A percentile compares a stretch with the other conserved stretches of the same genome.
Evolutionary conservation across 257 asterid species (phyloP).

Genomic region (Eucommia ulmoides): DNA sequence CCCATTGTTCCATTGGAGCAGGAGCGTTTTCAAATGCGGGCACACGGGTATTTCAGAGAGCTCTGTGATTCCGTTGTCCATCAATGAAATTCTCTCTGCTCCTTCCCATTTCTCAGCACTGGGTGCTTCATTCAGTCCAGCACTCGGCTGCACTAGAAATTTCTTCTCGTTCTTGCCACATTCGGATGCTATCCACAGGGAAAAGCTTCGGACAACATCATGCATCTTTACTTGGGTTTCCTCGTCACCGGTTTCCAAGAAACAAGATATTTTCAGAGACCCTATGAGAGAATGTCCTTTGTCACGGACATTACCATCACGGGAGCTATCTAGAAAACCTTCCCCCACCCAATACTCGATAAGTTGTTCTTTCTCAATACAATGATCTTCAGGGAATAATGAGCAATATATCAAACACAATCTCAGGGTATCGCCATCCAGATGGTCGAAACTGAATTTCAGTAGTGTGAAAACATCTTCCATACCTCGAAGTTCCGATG

Average conservation of each 20-base stretch:
- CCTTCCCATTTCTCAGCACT: conserved; percentile 18
- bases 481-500: conserved; percentile 41
- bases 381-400: conserved; percentile 32
- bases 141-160: conserved; percentile 29
- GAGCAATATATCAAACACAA: conserved; percentile 28
- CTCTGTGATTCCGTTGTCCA: conserved; percentile 32
- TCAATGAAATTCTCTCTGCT: conserved; percentile 31
- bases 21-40: conserved; percentile 26
- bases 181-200: conserved; percentile 22
- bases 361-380: conserved; percentile 30
- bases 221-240: conserved; percentile 38
- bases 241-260: conserved; percentile 33
- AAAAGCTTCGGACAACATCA: conserved; percentile 33
- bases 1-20: conserved; percentile 31
- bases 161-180: conserved; percentile 4
- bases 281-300: conserved; percentile 32
- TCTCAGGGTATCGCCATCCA: conserved; percentile 22
- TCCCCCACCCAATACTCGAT: conserved; percentile 42
- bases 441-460: conserved; percentile 30
- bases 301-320: conserved; percentile 13
- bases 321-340: conserved; percentile 24
- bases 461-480: conserved; percentile 32
- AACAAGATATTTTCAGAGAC: conserved; percentile 30
- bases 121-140: conserved; percentile 26
- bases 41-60: conserved; percentile 16